phyloP scores from a whole-genome alignment of 2,329 filamentous ascomycete species.

The Hymenotorrendiella dingleyae region DNA sequence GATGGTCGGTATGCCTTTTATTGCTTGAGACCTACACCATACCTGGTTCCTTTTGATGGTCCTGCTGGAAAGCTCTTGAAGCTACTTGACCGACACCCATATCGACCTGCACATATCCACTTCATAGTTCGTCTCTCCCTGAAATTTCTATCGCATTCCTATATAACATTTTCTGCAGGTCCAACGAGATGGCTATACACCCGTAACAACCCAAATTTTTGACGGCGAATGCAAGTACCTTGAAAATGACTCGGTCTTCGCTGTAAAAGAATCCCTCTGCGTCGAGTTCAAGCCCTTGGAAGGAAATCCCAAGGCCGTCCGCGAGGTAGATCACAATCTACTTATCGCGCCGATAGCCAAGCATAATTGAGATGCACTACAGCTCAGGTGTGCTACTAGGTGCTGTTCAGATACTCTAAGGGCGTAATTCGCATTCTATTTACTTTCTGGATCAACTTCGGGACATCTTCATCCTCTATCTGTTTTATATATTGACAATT shows the following conservation, averaged over 20 bases:
- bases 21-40: conserved; percentile 40
- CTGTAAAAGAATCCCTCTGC: conserved; percentile 47
- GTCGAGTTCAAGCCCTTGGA: conserved; percentile 43
- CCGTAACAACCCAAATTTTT: conserved; percentile 72
- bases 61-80: conserved; percentile 52
- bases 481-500: no score
- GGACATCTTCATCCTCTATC: no score
- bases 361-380: no score
- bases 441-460: no score
- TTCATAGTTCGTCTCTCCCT: conserved; percentile 40
- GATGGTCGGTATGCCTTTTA: conserved; percentile 50
- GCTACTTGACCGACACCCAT: conserved; percentile 55
- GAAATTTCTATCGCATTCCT: not conserved
- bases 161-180: conserved; percentile 9
- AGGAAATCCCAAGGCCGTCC: conserved; percentile 30
- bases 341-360: conserved; percentile 11
- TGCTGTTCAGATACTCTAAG: no score
- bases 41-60: conserved; percentile 32
- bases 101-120: conserved; percentile 59
- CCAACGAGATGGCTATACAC: conserved; percentile 44
- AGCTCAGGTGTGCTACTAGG: no score
- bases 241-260: conserved; percentile 43
- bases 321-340: conserved; percentile 30
- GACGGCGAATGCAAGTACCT: conserved; percentile 63
- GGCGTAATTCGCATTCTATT: no score